A percentile compares a stretch with the other conserved stretches of the same genome.
Conservation (phyloP, 2,329 filamentous ascomycete species). For the Alternaria ethzedia region DNA sequence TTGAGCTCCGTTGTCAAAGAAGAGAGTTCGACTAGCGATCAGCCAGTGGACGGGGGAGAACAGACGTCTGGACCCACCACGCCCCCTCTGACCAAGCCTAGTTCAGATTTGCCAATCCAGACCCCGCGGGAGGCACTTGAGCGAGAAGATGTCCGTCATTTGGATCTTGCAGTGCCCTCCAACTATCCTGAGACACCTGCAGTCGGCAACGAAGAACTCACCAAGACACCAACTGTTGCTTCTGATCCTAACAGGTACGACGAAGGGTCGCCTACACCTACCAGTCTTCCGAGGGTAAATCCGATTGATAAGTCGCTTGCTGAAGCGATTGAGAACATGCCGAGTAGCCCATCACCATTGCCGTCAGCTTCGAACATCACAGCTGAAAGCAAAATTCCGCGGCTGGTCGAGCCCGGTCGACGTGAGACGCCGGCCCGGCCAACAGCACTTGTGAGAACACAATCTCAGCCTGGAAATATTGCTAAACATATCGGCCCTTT, state of each 20-base stretch:
- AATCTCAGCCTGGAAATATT: conserved; percentile 45
- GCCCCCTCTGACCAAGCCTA: conserved; percentile 14
- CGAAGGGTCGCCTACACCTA: conserved; percentile 39
- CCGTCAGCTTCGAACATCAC: conserved; percentile 19
- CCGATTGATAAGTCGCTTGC: conserved; percentile 43
- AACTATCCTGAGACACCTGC: conserved; percentile 39
- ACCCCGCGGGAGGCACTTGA: conserved; percentile 48
- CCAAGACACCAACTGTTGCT: conserved; percentile 36
- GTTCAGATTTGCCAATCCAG: conserved; percentile 32
- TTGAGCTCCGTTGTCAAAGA: conserved; percentile 71
- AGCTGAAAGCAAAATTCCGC: conserved; percentile 48
- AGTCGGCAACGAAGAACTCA: conserved; percentile 27
- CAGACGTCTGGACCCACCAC: conserved; percentile 12
- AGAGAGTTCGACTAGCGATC: conserved; percentile 52
- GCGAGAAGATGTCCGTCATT: conserved; percentile 64
- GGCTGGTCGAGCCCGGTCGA: conserved; percentile 43
- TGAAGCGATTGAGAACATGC: conserved; percentile 46
- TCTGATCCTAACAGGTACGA: conserved; percentile 26
- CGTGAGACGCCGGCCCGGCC: conserved; percentile 40
- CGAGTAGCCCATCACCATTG: conserved; percentile 30
- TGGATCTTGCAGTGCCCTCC: conserved; percentile 64
- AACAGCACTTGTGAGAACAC: conserved; percentile 36
- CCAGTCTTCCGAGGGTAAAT: conserved; percentile 37
- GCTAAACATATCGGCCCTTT: conserved; percentile 28
- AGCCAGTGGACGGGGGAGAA: conserved; percentile 9